These are phyloP conservation scores for Choanephora cucurbitarum DNA, from an alignment of 371 early-diverging fungal species.

Conservation along the genomic window DNA sequence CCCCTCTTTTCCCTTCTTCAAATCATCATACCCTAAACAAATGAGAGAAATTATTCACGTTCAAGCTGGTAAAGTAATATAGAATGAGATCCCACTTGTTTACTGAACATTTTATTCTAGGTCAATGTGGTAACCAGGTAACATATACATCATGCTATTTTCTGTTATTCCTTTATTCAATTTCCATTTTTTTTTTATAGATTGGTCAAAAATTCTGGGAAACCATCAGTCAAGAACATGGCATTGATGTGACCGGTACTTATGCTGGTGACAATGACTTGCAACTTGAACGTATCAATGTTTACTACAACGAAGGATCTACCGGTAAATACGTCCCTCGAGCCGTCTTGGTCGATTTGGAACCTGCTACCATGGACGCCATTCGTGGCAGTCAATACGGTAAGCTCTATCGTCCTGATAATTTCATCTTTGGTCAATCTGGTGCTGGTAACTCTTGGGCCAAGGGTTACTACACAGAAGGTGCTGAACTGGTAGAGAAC, in stretches of 20 bases:
- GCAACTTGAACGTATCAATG: slow-evolving; percentile 92
- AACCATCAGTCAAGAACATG: slow-evolving; percentile 90
- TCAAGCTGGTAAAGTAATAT: slow-evolving; percentile 81
- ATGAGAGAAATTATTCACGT: slow-evolving; percentile 99
- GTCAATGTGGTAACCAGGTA: slow-evolving; percentile 88
- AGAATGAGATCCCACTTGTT: no score
- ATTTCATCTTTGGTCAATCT: slow-evolving; percentile 82
- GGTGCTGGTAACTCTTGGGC: slow-evolving; percentile 95
- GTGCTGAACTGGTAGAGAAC: slow-evolving; percentile 82
- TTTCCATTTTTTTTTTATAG: slow-evolving; percentile 16
- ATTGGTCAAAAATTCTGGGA: slow-evolving; percentile 94
- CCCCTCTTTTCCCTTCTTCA: not conserved
- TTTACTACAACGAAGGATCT: slow-evolving; percentile 96
- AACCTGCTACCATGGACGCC: slow-evolving; percentile 98
- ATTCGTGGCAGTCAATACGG: slow-evolving; percentile 75
- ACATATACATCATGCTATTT: slow-evolving; percentile 11
- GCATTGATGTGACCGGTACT: slow-evolving; percentile 74
- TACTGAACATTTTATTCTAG: slow-evolving; percentile 15
- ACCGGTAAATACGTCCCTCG: slow-evolving; percentile 88
- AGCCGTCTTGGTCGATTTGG: slow-evolving; percentile 97
- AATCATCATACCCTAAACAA: slow-evolving; percentile 2
- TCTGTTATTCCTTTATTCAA: no score
- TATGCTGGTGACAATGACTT: slow-evolving; percentile 82
- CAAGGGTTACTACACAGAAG: slow-evolving; percentile 91
- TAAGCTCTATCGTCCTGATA: slow-evolving; percentile 83